Evolutionary conservation across 148 eudicot species (phyloP).

Genomic region (Nepenthes gracilis): DNA sequence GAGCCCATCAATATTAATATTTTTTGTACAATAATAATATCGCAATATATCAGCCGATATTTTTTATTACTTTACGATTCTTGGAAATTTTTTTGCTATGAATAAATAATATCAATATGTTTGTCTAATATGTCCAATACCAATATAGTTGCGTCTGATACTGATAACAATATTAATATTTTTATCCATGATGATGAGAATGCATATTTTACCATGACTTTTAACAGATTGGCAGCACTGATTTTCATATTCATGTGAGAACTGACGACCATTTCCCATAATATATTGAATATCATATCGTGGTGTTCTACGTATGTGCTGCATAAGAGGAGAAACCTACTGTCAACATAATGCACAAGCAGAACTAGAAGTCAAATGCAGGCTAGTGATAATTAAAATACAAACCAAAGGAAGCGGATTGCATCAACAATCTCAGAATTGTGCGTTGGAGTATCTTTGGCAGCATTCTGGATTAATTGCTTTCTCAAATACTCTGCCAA

Average conservation of each 20-base stretch:
- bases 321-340: slow-evolving; percentile 12
- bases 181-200: neutral
- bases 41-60: too few species aligned
- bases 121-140: too few species aligned
- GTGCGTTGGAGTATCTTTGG: slow-evolving; percentile 33
- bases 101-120: too few species aligned
- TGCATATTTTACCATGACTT: slow-evolving; percentile 58
- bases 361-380: slow-evolving; percentile 2
- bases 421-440: slow-evolving; percentile 52
- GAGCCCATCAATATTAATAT: too few species aligned
- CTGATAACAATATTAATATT: too few species aligned
- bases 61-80: too few species aligned
- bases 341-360: slow-evolving; percentile 4
- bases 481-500: slow-evolving; percentile 63
- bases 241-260: slow-evolving; percentile 65
- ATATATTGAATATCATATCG: slow-evolving; percentile 60
- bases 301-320: slow-evolving; percentile 77
- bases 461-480: slow-evolving; percentile 48
- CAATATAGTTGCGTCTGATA: too few species aligned
- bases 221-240: slow-evolving; percentile 69
- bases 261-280: slow-evolving; percentile 99
- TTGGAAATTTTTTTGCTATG: too few species aligned
- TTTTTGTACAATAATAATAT: too few species aligned
- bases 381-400: slow-evolving; percentile 1
- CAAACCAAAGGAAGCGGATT: slow-evolving; percentile 81